These are phyloP conservation scores for Lachancea dasiensis DNA, from an alignment of 805 yeast species.

Conservation along the genomic window DNA sequence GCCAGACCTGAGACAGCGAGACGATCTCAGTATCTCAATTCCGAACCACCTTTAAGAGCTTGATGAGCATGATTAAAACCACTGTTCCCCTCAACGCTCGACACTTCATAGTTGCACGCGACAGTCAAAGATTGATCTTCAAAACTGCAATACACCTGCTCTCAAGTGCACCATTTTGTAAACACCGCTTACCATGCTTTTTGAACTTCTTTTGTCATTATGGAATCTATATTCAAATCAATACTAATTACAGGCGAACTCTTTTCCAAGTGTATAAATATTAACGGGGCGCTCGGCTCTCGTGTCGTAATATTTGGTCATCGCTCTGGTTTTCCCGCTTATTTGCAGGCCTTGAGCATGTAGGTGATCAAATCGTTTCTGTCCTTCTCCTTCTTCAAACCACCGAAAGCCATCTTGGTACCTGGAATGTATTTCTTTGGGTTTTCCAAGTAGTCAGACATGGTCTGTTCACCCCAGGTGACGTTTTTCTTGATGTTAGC, in stretches of 20 bases:
- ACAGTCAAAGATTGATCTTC: too few species aligned
- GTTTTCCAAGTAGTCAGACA: slow-evolving; percentile 95
- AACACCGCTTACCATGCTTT: too few species aligned
- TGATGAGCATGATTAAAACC: too few species aligned
- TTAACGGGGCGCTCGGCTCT: too few species aligned
- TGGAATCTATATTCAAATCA: slow-evolving; percentile 5
- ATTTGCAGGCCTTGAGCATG: slow-evolving; percentile 53
- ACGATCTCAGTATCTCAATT: too few species aligned
- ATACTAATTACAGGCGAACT: neutral
- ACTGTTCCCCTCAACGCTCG: too few species aligned
- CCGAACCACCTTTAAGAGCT: too few species aligned
- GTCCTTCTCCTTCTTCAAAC: slow-evolving; percentile 98
- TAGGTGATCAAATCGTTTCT: slow-evolving; percentile 94
- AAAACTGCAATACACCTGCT: too few species aligned
- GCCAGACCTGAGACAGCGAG: too few species aligned
- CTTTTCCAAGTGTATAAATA: neutral
- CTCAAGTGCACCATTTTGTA: too few species aligned
- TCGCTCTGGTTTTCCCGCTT: slow-evolving; percentile 21
- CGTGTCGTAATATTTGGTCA: too few species aligned
- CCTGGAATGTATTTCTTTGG: slow-evolving; percentile 99
- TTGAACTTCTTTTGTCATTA: slow-evolving; percentile 3
- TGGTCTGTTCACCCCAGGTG: slow-evolving; percentile 76
- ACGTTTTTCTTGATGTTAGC: slow-evolving; percentile 98
- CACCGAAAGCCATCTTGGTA: slow-evolving; percentile 99
- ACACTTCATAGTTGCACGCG: too few species aligned